phyloP scores from a whole-genome alignment of 169 alveolate species.

The Plasmodium cynomolgi region DNA sequence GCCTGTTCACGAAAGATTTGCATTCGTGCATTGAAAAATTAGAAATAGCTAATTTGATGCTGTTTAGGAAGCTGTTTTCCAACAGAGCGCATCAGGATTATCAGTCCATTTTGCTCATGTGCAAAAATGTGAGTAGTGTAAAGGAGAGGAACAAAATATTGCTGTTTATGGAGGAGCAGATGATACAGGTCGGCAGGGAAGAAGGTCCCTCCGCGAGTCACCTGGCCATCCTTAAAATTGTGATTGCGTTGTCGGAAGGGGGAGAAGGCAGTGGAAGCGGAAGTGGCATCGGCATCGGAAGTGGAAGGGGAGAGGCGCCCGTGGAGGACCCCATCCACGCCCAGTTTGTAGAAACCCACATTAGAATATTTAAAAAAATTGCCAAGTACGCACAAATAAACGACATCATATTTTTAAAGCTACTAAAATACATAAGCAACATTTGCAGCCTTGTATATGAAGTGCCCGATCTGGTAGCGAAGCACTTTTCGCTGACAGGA shows the following conservation, averaged over 20 bases:
- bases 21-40: conserved; percentile 10
- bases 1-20: conserved; percentile 20
- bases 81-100: conserved; percentile 21
- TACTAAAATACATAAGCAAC: conserved; percentile 53
- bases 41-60: conserved; percentile 27
- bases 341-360: conserved; percentile 39
- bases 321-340: background rate
- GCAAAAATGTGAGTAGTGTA: conserved; percentile 28
- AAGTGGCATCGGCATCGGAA: background rate
- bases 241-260: conserved; percentile 12
- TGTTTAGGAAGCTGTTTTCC: conserved; percentile 25
- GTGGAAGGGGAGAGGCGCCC: background rate
- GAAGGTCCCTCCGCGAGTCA: background rate
- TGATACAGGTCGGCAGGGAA: background rate
- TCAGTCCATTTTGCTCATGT: conserved; percentile 49
- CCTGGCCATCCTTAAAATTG: conserved; percentile 10
- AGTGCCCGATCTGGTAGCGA: conserved; percentile 14
- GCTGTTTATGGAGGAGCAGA: conserved; percentile 30
- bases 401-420: conserved; percentile 24
- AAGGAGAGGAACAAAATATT: conserved; percentile 43
- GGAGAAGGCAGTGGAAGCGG: background rate
- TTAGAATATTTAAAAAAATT: conserved; percentile 46
- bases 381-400: background rate
- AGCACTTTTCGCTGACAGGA: conserved; percentile 31
- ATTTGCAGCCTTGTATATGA: conserved; percentile 25